Evolutionary conservation across 2,329 filamentous ascomycete species (phyloP).

Genomic region (Rasamsonia emersonii): DNA sequence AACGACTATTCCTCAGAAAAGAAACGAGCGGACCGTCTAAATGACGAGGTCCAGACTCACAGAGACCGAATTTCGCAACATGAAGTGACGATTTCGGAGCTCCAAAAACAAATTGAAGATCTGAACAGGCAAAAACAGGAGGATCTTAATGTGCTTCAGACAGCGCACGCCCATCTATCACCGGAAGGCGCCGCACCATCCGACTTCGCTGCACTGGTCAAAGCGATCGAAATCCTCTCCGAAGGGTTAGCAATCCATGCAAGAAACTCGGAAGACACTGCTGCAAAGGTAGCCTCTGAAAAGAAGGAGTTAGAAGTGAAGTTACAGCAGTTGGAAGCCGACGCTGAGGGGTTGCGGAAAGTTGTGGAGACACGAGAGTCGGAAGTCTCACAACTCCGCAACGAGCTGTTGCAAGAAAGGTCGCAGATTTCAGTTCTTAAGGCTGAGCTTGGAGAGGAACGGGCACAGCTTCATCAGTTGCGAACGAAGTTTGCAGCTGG

Average conservation of each 20-base stretch:
- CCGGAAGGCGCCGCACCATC: slow-evolving; percentile 46
- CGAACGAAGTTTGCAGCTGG: slow-evolving; percentile 69
- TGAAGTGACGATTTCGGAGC: slow-evolving; percentile 34
- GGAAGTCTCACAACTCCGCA: slow-evolving; percentile 44
- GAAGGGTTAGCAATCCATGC: slow-evolving; percentile 53
- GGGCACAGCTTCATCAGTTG: slow-evolving; percentile 59
- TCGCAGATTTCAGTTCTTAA: slow-evolving; percentile 39
- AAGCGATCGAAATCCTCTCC: slow-evolving; percentile 50
- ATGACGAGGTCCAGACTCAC: slow-evolving; percentile 48
- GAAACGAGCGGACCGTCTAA: slow-evolving; percentile 51
- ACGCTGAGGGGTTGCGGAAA: slow-evolving; percentile 49
- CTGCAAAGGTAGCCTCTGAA: slow-evolving; percentile 54
- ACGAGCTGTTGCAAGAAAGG: slow-evolving; percentile 43
- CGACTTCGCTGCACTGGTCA: slow-evolving; percentile 51
- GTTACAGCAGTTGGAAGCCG: slow-evolving; percentile 47
- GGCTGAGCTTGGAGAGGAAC: slow-evolving; percentile 54
- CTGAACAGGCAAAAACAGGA: slow-evolving; percentile 46
- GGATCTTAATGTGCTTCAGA: slow-evolving; percentile 48
- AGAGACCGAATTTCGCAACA: slow-evolving; percentile 41
- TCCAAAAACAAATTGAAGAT: slow-evolving; percentile 44
- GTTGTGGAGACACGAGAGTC: slow-evolving; percentile 46
- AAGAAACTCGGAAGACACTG: slow-evolving; percentile 51
- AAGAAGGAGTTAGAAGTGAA: slow-evolving; percentile 51
- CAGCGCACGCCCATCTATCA: slow-evolving; percentile 51
- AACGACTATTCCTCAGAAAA: slow-evolving; percentile 53